A percentile compares a stretch with the other conserved stretches of the same genome.
Conservation (phyloP, 2,329 filamentous ascomycete species). For the Trichoderma sp. region DNA sequence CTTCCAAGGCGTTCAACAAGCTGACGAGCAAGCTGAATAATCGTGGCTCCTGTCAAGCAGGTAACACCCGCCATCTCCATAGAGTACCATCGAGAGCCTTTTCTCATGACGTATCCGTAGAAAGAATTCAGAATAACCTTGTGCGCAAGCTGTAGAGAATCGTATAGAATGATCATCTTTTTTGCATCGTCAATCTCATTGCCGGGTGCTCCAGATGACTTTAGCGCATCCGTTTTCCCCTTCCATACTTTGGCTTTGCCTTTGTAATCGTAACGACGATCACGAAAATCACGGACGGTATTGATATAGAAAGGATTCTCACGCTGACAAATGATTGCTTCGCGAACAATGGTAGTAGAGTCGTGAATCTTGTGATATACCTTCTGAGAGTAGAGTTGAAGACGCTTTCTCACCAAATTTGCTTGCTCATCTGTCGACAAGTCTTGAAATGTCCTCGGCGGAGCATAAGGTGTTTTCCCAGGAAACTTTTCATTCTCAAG, state of each 20-base stretch:
- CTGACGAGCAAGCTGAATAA: constrained; percentile 94
- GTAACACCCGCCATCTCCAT: constrained; percentile 99
- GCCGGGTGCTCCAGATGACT: constrained; percentile 75
- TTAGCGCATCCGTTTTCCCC: constrained; percentile 86
- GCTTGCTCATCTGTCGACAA: constrained; percentile 83
- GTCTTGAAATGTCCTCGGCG: constrained; percentile 77
- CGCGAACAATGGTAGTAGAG: constrained; percentile 85
- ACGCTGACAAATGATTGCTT: constrained; percentile 96
- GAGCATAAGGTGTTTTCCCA: constrained; percentile 71
- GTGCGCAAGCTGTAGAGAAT: constrained; percentile 94
- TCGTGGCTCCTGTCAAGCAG: constrained; percentile 91
- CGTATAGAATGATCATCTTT: constrained; percentile 97
- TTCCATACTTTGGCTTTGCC: constrained; percentile 99
- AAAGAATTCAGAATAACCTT: constrained; percentile 99
- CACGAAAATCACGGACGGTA: constrained; percentile 93
- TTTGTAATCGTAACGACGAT: constrained; percentile 97
- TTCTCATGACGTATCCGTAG: constrained; percentile 99
- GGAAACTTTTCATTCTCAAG: constrained; percentile 93
- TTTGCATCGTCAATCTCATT: constrained; percentile 89
- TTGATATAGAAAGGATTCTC: constrained; percentile 99
- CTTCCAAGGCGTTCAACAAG: constrained; percentile 92
- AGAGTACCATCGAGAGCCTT: constrained; percentile 98
- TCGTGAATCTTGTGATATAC: constrained; percentile 99
- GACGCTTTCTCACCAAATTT: constrained; percentile 75
- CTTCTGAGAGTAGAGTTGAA: constrained; percentile 95